Evolutionary conservation across 306 rosid genomes (phyloP), one percentile per base, ranked within the genome.

Genomic region (Prunus kanzakura): DNA sequence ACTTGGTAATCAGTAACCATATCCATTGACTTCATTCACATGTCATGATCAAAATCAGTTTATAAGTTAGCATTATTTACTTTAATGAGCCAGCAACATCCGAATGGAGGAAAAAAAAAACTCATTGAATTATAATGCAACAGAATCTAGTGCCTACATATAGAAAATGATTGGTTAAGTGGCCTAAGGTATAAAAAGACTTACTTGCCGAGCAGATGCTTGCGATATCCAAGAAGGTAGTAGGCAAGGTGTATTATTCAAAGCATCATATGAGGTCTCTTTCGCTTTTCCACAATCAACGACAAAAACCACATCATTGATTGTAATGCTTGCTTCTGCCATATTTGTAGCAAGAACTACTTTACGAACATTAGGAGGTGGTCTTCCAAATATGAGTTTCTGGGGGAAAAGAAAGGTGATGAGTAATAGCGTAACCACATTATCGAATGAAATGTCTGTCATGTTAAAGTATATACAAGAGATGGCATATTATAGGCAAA

Each of bases 251-350:
- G 98, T 94, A 79, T 94, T 94, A 81, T 94, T 94, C 87, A 94
- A 87, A 70, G 98, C 98, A 83, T 94, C 98, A 83, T 94, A 91
- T 12, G 96, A 86, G 77, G 98, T 91, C 89, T 94, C 98, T 87
- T 94, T 94, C 18, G 98, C 98, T 82, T 94, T 94, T 81, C 98
- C 98, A 57, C 98, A 91, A 81, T 94, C 98, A 81, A 94, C 86
- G 74, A 94, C 98, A 86, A 91, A 94, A 73, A 94, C 94, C 43
- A 94, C 41, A 57, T 94, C 98, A 79, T 94, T 94, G 86, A 91
- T 94, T 35, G 98, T 94, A 82, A 94, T 94, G 84, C 98, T 90
- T 69, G 98, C 98, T 89, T 94, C 98, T 61, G 98, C 98, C 97
- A 94, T 94, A 84, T 94, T 94, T 65, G 98, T 94, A 46, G 98